phyloP scores from a whole-genome alignment of 2,329 filamentous ascomycete species.

The Akanthomyces uredinophilus region DNA sequence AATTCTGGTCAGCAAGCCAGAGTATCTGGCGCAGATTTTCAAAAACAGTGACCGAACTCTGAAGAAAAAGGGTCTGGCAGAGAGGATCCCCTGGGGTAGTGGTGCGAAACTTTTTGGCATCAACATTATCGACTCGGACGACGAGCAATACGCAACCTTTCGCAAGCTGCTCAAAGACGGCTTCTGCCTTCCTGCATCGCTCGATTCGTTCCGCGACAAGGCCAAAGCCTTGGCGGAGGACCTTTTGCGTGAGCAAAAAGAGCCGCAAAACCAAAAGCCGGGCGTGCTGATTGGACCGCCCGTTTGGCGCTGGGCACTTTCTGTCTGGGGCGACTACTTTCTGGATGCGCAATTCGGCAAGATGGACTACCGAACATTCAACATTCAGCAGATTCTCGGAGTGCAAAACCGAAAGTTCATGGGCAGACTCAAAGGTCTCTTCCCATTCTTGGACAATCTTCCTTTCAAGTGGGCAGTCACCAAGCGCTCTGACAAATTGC shows the following conservation, averaged over 20 bases:
- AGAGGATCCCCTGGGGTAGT: background rate
- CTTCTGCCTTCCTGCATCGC: background rate
- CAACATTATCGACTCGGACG: constrained; percentile 10
- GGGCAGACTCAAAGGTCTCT: background rate
- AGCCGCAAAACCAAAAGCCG: background rate
- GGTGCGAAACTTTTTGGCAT: constrained; percentile 2
- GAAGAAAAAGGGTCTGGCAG: background rate
- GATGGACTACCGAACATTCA: background rate
- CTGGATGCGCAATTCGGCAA: background rate
- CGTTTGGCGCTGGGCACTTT: constrained; percentile 3
- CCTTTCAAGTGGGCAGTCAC: background rate
- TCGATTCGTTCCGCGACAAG: background rate
- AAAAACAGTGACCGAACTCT: background rate
- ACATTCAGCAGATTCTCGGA: constrained; percentile 3
- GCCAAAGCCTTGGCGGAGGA: background rate
- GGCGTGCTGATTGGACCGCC: background rate
- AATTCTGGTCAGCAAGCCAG: background rate
- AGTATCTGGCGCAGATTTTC: constrained; percentile 5
- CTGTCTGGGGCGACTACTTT: constrained; percentile 8
- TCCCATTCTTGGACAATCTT: background rate
- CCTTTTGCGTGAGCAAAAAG: background rate
- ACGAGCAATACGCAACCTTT: background rate
- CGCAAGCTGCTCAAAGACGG: constrained; percentile 3
- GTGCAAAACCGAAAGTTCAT: background rate
- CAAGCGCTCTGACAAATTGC: background rate